phyloP scores from a whole-genome alignment of 208 protist species.

The Vickermania ingenoplastis region DNA sequence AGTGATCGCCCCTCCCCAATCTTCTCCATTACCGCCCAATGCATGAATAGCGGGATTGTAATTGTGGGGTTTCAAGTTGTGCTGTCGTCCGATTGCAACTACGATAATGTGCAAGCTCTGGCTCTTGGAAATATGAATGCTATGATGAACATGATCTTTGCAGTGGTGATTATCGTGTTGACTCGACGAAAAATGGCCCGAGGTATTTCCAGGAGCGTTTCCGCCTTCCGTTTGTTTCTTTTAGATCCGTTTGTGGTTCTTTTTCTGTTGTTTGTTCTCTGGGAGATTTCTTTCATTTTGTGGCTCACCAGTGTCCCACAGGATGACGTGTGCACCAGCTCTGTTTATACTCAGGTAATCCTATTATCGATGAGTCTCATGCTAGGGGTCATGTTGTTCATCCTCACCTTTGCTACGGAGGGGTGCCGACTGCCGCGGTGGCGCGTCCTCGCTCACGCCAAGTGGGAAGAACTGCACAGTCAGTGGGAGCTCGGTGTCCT shows the following conservation, averaged over 20 bases:
- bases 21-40: slow-evolving; percentile 30
- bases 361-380: slow-evolving; percentile 41
- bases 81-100: slow-evolving; percentile 20
- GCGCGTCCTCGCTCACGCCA: slow-evolving; percentile 26
- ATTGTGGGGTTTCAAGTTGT: slow-evolving; percentile 35
- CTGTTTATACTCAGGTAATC: slow-evolving; percentile 34
- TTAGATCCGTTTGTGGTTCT: slow-evolving; percentile 19
- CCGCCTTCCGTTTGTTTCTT: slow-evolving; percentile 29
- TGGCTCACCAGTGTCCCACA: slow-evolving; percentile 1
- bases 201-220: slow-evolving; percentile 28
- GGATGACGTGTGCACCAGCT: slow-evolving; percentile 17
- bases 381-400: slow-evolving; percentile 18
- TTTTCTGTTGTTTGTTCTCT: slow-evolving; percentile 39
- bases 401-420: slow-evolving; percentile 53
- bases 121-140: slow-evolving; percentile 32
- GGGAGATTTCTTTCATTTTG: slow-evolving; percentile 59
- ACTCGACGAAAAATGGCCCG: slow-evolving; percentile 28
- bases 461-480: slow-evolving; percentile 8
- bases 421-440: slow-evolving; percentile 38
- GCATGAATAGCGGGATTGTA: slow-evolving; percentile 44
- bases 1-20: slow-evolving; percentile 58
- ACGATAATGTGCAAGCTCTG: slow-evolving; percentile 11
- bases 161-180: slow-evolving; percentile 30
- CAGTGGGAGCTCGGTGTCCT: background rate
- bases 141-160: slow-evolving; percentile 60